Evolutionary conservation across 2,329 filamentous ascomycete genomes (phyloP).

Genomic region (Aspergillus sp.): DNA sequence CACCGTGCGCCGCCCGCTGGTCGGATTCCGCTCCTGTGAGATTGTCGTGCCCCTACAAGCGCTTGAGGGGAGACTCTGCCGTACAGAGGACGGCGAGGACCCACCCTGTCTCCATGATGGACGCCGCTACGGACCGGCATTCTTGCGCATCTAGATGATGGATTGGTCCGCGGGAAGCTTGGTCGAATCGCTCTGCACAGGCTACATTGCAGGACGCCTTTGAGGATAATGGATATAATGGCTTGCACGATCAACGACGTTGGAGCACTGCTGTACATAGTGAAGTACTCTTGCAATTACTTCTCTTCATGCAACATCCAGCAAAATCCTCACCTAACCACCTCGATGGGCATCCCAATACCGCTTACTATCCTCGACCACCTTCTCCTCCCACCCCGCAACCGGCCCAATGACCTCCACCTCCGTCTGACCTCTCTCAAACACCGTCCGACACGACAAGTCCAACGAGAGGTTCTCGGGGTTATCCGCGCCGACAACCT

Average conservation of each 20-base stretch:
- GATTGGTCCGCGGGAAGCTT: no score
- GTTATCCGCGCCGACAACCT: conserved; percentile 40
- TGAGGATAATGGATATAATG: no score
- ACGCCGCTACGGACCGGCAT: not conserved
- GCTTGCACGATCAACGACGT: no score
- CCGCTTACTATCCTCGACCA: conserved; percentile 37
- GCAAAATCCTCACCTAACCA: not conserved
- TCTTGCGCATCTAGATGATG: not conserved
- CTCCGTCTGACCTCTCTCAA: conserved; percentile 40
- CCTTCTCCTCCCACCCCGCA: conserved; percentile 33
- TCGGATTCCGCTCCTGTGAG: not conserved
- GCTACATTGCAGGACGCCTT: no score
- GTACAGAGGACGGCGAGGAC: not conserved
- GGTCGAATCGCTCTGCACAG: no score
- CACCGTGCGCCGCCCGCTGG: not conserved
- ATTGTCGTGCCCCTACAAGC: not conserved
- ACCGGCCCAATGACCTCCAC: conserved; percentile 44
- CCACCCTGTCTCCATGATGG: not conserved
- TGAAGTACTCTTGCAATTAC: no score
- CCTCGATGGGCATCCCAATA: conserved; percentile 31
- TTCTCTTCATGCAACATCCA: no score
- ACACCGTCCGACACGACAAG: conserved; percentile 40
- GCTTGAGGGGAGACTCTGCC: not conserved
- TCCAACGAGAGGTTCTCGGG: conserved; percentile 46
- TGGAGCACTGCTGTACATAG: no score